Conservation (phyloP, 345 rosid genomes). For the Citrus hindsii region DNA sequence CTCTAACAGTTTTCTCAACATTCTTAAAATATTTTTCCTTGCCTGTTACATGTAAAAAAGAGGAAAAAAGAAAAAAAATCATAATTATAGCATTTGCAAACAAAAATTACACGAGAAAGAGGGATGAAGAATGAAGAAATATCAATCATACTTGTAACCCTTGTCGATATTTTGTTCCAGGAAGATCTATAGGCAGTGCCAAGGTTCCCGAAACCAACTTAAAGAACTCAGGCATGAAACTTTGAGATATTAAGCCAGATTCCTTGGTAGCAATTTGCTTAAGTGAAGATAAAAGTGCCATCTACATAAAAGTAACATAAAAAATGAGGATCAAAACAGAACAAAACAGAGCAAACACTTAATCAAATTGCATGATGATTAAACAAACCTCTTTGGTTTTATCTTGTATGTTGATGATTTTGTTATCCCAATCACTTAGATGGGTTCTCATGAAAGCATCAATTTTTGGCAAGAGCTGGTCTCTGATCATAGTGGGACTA, state of each 20-base stretch:
- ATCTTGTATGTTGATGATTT: slow-evolving; percentile 66
- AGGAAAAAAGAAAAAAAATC: not conserved
- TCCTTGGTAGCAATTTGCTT: slow-evolving; percentile 58
- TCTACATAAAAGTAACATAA: slow-evolving; percentile 28
- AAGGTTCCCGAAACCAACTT: slow-evolving; percentile 74
- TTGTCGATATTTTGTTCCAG: slow-evolving; percentile 54
- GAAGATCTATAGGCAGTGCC: slow-evolving; percentile 74
- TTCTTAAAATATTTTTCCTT: slow-evolving; percentile 50
- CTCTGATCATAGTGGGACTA: slow-evolving; percentile 71
- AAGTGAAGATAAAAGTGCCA: slow-evolving; percentile 75
- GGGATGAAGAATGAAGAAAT: not conserved
- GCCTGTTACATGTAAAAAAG: slow-evolving; percentile 38
- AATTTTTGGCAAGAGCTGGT: slow-evolving; percentile 75
- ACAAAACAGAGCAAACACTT: slow-evolving; percentile 2
- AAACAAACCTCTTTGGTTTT: slow-evolving; percentile 73
- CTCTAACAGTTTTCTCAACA: slow-evolving; percentile 47
- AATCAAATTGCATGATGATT: not conserved
- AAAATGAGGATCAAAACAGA: slow-evolving; percentile 1
- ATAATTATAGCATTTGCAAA: not conserved
- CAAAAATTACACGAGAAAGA: not conserved
- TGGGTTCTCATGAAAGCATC: slow-evolving; percentile 84
- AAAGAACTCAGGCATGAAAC: slow-evolving; percentile 64
- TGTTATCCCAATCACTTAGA: slow-evolving; percentile 59
- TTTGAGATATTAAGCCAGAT: slow-evolving; percentile 28
- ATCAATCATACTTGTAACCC: slow-evolving; percentile 49